These are phyloP conservation scores for Casuarina cunninghamiana DNA, from an alignment of 306 rosid genomes.

Conservation along the genomic window DNA sequence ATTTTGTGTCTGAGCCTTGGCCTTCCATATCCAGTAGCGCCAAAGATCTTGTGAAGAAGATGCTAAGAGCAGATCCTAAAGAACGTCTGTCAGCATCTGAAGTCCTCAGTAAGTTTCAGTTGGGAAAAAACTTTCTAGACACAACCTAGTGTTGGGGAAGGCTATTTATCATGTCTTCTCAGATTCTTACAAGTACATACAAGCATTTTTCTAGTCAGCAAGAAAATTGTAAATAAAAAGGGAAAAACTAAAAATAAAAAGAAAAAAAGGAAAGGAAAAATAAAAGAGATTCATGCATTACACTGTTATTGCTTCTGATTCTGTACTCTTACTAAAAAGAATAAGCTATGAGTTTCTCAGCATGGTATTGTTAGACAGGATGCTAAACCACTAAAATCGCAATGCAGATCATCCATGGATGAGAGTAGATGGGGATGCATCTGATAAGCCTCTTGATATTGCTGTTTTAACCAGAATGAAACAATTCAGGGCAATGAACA, in stretches of 20 bases:
- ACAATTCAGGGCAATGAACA: slow-evolving; percentile 98
- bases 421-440: slow-evolving; percentile 91
- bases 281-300: neutral
- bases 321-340: neutral
- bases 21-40: slow-evolving; percentile 89
- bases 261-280: too few relatives aligned
- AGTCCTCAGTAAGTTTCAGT: slow-evolving; percentile 70
- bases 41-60: slow-evolving; percentile 85
- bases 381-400: slow-evolving; percentile 12
- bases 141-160: slow-evolving; percentile 10
- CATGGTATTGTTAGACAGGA: slow-evolving; percentile 10
- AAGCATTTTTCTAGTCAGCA: neutral
- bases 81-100: slow-evolving; percentile 79
- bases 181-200: neutral
- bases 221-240: neutral
- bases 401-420: slow-evolving; percentile 96
- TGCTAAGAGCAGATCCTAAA: slow-evolving; percentile 70
- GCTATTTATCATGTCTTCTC: neutral
- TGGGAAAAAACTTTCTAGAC: neutral
- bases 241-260: neutral
- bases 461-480: slow-evolving; percentile 92
- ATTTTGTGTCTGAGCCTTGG: slow-evolving; percentile 89
- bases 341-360: slow-evolving; percentile 8
- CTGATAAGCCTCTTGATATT: slow-evolving; percentile 94
- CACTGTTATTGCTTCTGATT: neutral